Percentiles rank a stretch among this genome's conserved stretches.
Conservation (phyloP, 371 early-diverging fungal genomes). For the Rhizopus stolonifer region DNA sequence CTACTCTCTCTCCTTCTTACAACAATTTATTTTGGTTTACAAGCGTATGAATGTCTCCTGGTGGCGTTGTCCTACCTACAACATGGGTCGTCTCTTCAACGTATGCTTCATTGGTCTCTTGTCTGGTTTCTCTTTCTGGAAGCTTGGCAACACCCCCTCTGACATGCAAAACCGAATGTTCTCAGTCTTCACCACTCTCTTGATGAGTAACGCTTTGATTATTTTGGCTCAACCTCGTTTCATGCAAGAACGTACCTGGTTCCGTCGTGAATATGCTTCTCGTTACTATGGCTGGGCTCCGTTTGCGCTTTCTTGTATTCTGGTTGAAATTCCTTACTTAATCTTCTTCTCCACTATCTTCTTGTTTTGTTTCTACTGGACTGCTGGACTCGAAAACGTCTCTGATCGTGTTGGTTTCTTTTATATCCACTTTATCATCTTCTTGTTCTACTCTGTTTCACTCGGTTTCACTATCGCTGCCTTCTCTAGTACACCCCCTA, state of each 20-base stretch:
- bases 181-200: slow-evolving; percentile 68
- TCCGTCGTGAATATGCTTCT: slow-evolving; percentile 69
- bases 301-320: slow-evolving; percentile 53
- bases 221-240: slow-evolving; percentile 76
- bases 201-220: slow-evolving; percentile 66
- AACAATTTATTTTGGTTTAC: slow-evolving; percentile 57
- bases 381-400: slow-evolving; percentile 55
- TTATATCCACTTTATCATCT: slow-evolving; percentile 58
- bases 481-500: slow-evolving; percentile 52
- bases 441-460: slow-evolving; percentile 65
- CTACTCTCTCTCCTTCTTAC: slow-evolving; percentile 30
- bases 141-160: slow-evolving; percentile 49
- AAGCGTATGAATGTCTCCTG: slow-evolving; percentile 60
- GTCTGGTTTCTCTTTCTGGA: slow-evolving; percentile 76
- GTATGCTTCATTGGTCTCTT: slow-evolving; percentile 54
- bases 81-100: slow-evolving; percentile 61
- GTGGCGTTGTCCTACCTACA: slow-evolving; percentile 69
- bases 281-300: slow-evolving; percentile 75
- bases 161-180: slow-evolving; percentile 74
- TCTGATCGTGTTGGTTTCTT: slow-evolving; percentile 60
- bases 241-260: slow-evolving; percentile 67
- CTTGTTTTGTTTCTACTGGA: slow-evolving; percentile 72
- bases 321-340: slow-evolving; percentile 65
- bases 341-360: slow-evolving; percentile 53
- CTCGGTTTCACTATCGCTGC: slow-evolving; percentile 60